Conservation (phyloP, 1,284 basidiomycete species). For the Sporisorium scitamineum region DNA sequence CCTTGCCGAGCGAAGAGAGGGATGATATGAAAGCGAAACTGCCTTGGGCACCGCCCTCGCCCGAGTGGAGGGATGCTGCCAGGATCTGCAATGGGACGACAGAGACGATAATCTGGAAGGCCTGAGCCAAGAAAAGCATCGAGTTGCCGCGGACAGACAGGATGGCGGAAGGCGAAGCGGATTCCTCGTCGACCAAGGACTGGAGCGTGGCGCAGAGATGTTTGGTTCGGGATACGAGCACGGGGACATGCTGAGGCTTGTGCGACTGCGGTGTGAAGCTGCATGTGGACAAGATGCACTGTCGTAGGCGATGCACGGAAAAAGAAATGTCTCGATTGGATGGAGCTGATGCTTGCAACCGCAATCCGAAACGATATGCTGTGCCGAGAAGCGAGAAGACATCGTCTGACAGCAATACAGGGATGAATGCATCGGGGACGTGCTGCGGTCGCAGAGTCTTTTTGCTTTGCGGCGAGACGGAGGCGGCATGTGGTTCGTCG, state of each 20-base stretch:
- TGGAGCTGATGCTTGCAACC: slow-evolving; percentile 16
- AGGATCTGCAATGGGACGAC: slow-evolving; percentile 40
- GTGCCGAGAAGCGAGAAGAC: slow-evolving; percentile 49
- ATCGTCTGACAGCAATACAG: slow-evolving; percentile 48
- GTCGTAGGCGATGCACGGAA: slow-evolving; percentile 49
- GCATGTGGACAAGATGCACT: slow-evolving; percentile 39
- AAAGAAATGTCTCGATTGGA: slow-evolving; percentile 43
- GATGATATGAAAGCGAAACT: slow-evolving; percentile 40
- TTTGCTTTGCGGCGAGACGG: slow-evolving; percentile 10
- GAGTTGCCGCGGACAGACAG: slow-evolving; percentile 44
- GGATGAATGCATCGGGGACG: slow-evolving; percentile 36
- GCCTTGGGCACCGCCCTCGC: slow-evolving; percentile 16
- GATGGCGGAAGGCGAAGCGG: slow-evolving; percentile 15
- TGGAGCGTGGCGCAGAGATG: slow-evolving; percentile 41
- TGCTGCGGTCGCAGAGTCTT: slow-evolving; percentile 23
- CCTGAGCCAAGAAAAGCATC: slow-evolving; percentile 51
- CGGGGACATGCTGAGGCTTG: slow-evolving; percentile 42
- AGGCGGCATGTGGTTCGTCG: slow-evolving; percentile 20
- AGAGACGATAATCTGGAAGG: slow-evolving; percentile 39
- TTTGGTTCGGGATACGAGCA: slow-evolving; percentile 33
- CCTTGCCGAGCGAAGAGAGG: slow-evolving; percentile 35
- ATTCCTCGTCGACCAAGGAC: slow-evolving; percentile 43
- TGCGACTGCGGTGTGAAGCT: slow-evolving; percentile 43
- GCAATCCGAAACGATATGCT: slow-evolving; percentile 41
- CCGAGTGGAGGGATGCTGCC: slow-evolving; percentile 24